Conservation (phyloP, 1,284 basidiomycete genomes). For the Boletus sp. region DNA sequence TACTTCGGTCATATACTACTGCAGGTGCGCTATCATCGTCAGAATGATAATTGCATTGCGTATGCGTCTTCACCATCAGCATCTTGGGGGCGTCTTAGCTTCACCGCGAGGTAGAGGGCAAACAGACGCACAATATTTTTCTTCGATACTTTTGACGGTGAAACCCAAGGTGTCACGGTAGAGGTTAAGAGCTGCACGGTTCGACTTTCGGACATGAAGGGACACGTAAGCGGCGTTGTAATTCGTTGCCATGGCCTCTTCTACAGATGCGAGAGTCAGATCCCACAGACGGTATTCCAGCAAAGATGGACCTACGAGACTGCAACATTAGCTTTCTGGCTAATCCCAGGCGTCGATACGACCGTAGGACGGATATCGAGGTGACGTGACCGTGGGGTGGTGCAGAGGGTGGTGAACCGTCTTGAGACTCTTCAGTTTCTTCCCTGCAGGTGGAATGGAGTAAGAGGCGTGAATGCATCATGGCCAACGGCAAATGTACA, state of each 20-base stretch:
- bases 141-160: slow-evolving; percentile 81
- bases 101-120: background rate
- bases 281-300: background rate
- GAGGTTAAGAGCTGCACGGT: slow-evolving; percentile 83
- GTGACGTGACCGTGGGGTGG: slow-evolving; percentile 90
- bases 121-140: slow-evolving; percentile 74
- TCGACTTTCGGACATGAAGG: slow-evolving; percentile 90
- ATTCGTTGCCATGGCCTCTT: slow-evolving; percentile 87
- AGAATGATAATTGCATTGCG: slow-evolving; percentile 75
- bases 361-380: slow-evolving; percentile 90
- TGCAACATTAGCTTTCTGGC: slow-evolving; percentile 94
- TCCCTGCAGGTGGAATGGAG: slow-evolving; percentile 43
- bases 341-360: slow-evolving; percentile 85
- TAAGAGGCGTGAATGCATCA: slow-evolving; percentile 6
- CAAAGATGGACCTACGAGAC: slow-evolving; percentile 63
- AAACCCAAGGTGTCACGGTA: slow-evolving; percentile 92
- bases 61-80: slow-evolving; percentile 94
- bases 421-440: slow-evolving; percentile 28
- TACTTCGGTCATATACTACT: slow-evolving; percentile 4
- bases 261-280: slow-evolving; percentile 40
- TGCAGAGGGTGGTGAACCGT: slow-evolving; percentile 36
- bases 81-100: slow-evolving; percentile 47
- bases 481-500: slow-evolving; percentile 50
- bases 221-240: slow-evolving; percentile 87
- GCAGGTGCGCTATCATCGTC: slow-evolving; percentile 27